phyloP scores from a whole-genome alignment of 2,329 filamentous ascomycete species.

The Hymenotorrendiella dingleyae region DNA sequence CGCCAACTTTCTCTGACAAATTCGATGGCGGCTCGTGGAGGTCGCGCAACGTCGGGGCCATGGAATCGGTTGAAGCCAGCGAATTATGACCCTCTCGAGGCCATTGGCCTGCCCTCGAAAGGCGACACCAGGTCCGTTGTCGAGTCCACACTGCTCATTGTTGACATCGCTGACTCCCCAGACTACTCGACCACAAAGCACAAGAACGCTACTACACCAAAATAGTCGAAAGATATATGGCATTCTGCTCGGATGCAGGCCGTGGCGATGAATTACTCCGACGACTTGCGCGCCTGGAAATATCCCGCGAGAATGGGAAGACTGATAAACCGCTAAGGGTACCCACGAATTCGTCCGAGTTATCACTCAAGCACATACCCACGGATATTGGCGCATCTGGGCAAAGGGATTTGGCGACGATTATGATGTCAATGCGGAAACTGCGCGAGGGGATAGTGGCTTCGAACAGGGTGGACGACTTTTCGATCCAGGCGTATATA shows the following conservation, averaged over 20 bases:
- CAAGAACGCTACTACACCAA: conserved; percentile 84
- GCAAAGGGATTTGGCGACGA: conserved; percentile 58
- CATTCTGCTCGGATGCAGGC: conserved; percentile 72
- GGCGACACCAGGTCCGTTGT: conserved; percentile 69
- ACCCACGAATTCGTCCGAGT: conserved; percentile 7
- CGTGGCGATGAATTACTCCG: conserved; percentile 67
- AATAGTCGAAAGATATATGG: conserved; percentile 84
- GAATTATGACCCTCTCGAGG: conserved; percentile 70
- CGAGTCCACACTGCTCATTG: not conserved
- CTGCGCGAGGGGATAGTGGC: conserved; percentile 85
- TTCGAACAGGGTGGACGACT: conserved; percentile 67
- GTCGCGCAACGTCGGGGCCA: conserved; percentile 43
- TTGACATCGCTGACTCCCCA: conserved; percentile 31
- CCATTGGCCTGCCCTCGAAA: conserved; percentile 81
- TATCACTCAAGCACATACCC: conserved; percentile 6
- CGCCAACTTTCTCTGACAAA: conserved; percentile 7
- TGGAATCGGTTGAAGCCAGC: conserved; percentile 71
- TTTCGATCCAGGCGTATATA: conserved; percentile 83
- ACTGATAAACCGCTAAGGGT: conserved; percentile 17
- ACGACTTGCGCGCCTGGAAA: conserved; percentile 58
- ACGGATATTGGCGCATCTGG: conserved; percentile 14
- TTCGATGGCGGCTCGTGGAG: conserved; percentile 26
- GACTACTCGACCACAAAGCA: conserved; percentile 65
- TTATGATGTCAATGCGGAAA: conserved; percentile 83
- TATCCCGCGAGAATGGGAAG: conserved; percentile 18